Evolutionary conservation across 2,329 filamentous ascomycete genomes (phyloP).

Genomic region (Tricladium varicosporioides): DNA sequence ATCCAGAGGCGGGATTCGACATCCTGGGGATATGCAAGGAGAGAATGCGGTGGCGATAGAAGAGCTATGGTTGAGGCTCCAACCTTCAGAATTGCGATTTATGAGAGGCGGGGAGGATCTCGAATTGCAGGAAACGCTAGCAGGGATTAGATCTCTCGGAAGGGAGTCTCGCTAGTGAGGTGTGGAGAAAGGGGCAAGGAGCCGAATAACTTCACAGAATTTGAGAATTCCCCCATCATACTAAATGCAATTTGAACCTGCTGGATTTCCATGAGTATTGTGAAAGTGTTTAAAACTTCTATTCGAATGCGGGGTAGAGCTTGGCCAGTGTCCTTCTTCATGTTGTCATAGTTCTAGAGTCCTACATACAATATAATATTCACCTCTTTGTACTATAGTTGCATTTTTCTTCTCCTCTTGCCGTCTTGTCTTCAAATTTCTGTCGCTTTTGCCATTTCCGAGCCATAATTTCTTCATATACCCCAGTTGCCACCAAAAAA

Average conservation of each 20-base stretch:
- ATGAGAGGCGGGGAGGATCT: slow-evolving; percentile 30
- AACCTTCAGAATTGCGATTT: not conserved
- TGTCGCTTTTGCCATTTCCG: too few relatives aligned
- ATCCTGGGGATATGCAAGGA: slow-evolving; percentile 6
- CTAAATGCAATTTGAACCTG: not conserved
- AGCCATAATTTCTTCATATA: not conserved
- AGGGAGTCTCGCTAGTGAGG: not conserved
- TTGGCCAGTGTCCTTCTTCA: not conserved
- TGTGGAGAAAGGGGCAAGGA: not conserved
- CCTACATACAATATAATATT: too few relatives aligned
- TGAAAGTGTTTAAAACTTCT: not conserved
- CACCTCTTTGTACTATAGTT: too few relatives aligned
- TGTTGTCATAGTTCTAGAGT: not conserved
- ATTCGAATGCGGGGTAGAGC: too few relatives aligned
- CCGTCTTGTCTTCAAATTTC: too few relatives aligned
- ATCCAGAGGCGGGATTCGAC: slow-evolving; percentile 28
- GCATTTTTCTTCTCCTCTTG: too few relatives aligned
- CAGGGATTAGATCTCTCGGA: not conserved
- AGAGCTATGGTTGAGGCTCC: too few relatives aligned
- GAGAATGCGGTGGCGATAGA: too few relatives aligned
- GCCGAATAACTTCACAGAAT: not conserved
- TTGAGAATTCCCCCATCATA: not conserved
- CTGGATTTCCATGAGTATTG: not conserved
- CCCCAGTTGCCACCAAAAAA: not conserved
- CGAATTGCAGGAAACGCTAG: not conserved